A percentile compares a stretch with the other conserved stretches of the same genome.
These are phyloP conservation scores for Gryganskiella cystojenkinii DNA, from an alignment of 192 early-diverging fungal species.

Conservation along the genomic window DNA sequence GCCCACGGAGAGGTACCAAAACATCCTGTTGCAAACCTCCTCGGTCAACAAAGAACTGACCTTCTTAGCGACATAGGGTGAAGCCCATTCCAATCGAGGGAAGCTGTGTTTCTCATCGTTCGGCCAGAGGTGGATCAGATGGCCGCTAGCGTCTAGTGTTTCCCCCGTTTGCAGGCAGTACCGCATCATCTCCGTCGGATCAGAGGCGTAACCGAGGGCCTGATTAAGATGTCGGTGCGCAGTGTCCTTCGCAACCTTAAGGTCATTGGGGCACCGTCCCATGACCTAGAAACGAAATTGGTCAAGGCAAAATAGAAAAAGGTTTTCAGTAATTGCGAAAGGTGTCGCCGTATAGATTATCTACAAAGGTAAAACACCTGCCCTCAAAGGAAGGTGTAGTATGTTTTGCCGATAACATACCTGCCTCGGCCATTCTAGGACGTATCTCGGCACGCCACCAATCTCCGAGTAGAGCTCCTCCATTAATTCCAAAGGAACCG, in stretches of 20 bases:
- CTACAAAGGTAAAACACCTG: neutral
- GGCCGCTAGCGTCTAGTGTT: slow-evolving; percentile 15
- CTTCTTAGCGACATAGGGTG: slow-evolving; percentile 5
- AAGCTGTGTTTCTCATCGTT: neutral
- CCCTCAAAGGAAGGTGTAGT: neutral
- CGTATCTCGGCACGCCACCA: slow-evolving; percentile 35
- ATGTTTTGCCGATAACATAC: neutral
- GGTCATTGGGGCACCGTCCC: neutral
- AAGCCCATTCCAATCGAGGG: slow-evolving; percentile 14
- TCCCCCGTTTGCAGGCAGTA: slow-evolving; percentile 9
- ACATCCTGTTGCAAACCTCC: neutral
- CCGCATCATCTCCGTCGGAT: slow-evolving; percentile 5
- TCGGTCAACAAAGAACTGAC: neutral
- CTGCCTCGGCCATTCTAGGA: slow-evolving; percentile 8
- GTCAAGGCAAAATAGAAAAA: no score
- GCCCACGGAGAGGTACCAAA: neutral
- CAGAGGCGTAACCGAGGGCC: slow-evolving; percentile 4
- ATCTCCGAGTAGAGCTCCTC: slow-evolving; percentile 21
- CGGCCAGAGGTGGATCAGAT: slow-evolving; percentile 28
- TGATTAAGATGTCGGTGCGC: slow-evolving; percentile 2
- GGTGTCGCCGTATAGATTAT: neutral
- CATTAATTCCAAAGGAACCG: slow-evolving; percentile 1
- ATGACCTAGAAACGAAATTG: neutral
- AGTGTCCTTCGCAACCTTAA: neutral
- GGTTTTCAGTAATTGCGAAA: neutral